phyloP scores from a whole-genome alignment of 805 yeast genomes.

The Ogataea degrootiae region DNA sequence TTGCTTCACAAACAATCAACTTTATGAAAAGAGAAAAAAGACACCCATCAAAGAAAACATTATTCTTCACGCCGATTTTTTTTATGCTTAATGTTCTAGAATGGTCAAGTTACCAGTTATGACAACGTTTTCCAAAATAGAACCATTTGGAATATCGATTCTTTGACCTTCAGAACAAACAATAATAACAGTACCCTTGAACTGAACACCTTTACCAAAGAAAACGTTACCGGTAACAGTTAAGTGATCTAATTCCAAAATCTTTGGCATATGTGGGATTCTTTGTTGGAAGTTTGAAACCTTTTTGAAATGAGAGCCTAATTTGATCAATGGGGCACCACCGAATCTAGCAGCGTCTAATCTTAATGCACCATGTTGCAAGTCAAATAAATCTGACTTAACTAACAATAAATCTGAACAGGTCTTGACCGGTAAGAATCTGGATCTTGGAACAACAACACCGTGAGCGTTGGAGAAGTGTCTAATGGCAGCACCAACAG shows the following conservation, averaged over 20 bases:
- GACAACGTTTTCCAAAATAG: conserved; percentile 91
- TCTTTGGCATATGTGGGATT: conserved; percentile 92
- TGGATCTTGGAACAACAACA: conserved; percentile 95
- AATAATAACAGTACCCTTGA: conserved; percentile 96
- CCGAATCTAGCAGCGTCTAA: conserved; percentile 84
- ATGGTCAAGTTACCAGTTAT: conserved; percentile 95
- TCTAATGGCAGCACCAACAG: conserved; percentile 98
- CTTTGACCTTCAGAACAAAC: conserved; percentile 96
- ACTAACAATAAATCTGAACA: conserved; percentile 92
- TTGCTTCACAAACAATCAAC: no score
- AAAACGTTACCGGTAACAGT: conserved; percentile 96
- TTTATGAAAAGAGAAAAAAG: not conserved
- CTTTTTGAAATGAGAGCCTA: conserved; percentile 95
- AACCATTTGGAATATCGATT: conserved; percentile 96
- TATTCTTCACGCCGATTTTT: not conserved
- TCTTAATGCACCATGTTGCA: conserved; percentile 87
- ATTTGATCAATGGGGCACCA: conserved; percentile 89
- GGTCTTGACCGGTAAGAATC: conserved; percentile 97
- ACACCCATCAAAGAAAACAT: not conserved
- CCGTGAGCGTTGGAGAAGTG: conserved; percentile 95
- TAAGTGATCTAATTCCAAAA: conserved; percentile 93
- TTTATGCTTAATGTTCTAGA: conserved; percentile 63
- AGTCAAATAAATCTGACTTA: conserved; percentile 86
- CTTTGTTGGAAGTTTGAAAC: conserved; percentile 86
- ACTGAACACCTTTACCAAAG: conserved; percentile 82